phyloP scores from a whole-genome alignment of 1,284 basidiomycete species.

The Apiotrichum sp. region DNA sequence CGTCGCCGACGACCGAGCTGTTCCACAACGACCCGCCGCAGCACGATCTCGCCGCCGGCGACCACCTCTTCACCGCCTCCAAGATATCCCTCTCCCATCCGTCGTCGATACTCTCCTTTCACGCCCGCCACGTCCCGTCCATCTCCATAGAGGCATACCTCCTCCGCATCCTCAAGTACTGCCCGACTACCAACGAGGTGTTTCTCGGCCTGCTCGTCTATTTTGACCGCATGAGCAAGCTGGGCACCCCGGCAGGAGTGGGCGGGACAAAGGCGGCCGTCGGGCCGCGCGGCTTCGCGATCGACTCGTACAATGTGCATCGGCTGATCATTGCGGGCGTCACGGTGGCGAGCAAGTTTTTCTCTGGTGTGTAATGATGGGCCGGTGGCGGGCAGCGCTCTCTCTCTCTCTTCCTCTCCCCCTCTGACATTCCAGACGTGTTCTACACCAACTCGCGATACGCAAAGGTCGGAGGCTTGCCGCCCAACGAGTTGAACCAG shows the following conservation, averaged over 20 bases:
- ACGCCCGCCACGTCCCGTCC: constrained; percentile 89
- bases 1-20: constrained; percentile 36
- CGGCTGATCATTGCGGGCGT: constrained; percentile 93
- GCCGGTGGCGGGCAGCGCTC: too few species aligned
- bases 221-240: constrained; percentile 72
- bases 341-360: constrained; percentile 97
- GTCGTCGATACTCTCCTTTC: constrained; percentile 82
- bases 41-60: constrained; percentile 43
- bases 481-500: constrained; percentile 89
- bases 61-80: constrained; percentile 58
- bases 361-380: constrained; percentile 54
- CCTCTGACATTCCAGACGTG: constrained; percentile 56
- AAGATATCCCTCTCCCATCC: constrained; percentile 67
- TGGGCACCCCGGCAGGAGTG: constrained; percentile 33
- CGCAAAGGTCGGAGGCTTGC: constrained; percentile 95
- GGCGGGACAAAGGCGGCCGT: constrained; percentile 25
- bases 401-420: too few species aligned
- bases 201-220: constrained; percentile 91
- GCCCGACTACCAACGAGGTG: constrained; percentile 96
- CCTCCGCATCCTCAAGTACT: constrained; percentile 93
- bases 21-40: constrained; percentile 29
- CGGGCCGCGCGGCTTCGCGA: constrained; percentile 64
- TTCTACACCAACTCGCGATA: constrained; percentile 99
- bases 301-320: constrained; percentile 96
- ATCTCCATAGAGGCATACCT: constrained; percentile 94